Evolutionary conservation across 768 basidiomycete genomes (phyloP).

Genomic region (Chlorophyllum brunneum): DNA sequence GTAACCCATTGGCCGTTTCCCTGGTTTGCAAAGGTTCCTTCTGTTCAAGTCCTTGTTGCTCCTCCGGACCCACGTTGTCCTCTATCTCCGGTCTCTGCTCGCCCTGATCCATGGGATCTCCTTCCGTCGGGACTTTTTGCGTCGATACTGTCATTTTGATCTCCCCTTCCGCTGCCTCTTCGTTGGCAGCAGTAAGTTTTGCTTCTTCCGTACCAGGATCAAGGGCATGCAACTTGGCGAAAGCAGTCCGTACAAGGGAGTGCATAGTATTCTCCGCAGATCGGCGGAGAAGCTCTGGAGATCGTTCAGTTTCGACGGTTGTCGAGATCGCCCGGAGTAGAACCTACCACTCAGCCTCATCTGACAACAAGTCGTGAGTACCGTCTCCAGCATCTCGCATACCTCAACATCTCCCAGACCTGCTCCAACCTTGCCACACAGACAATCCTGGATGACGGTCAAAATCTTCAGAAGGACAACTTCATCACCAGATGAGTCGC

Average conservation of each 20-base stretch:
- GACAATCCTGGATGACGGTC: conserved; percentile 80
- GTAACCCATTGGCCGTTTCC: conserved; percentile 18
- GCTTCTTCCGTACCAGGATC: conserved; percentile 67
- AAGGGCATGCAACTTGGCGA: conserved; percentile 64
- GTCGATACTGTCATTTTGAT: conserved; percentile 58
- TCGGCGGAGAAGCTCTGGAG: conserved; percentile 76
- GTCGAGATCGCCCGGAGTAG: not conserved
- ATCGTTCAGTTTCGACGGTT: conserved; percentile 9
- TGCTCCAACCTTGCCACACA: conserved; percentile 66
- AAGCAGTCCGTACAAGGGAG: conserved; percentile 76
- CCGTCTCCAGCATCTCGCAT: conserved; percentile 98
- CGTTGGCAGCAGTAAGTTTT: conserved; percentile 53
- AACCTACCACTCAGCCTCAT: conserved; percentile 90
- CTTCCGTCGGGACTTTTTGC: conserved; percentile 22
- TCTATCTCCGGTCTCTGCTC: not conserved
- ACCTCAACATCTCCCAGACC: conserved; percentile 88
- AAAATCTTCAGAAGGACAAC: conserved; percentile 91
- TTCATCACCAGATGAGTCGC: conserved; percentile 96
- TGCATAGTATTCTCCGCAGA: conserved; percentile 91
- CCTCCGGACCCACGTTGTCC: not conserved
- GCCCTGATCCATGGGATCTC: conserved; percentile 15
- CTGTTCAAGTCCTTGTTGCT: not conserved
- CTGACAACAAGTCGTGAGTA: conserved; percentile 94
- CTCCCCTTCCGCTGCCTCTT: conserved; percentile 47
- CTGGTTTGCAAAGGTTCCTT: conserved; percentile 8